Conservation (phyloP, 2,329 filamentous ascomycete species). For the Tolypocladium inflatum region DNA sequence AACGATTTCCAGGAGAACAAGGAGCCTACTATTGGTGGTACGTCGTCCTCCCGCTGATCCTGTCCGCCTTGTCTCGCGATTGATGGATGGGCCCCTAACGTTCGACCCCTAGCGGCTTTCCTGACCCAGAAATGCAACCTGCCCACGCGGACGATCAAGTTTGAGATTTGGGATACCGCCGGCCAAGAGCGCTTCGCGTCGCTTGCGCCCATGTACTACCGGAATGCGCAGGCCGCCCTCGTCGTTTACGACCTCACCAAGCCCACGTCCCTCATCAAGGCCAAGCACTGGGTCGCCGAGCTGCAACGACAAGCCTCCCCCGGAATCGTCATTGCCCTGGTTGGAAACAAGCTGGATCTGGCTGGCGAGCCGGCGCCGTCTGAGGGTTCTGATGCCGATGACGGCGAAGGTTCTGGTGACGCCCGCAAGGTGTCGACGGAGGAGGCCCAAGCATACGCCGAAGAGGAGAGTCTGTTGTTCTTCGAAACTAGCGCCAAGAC, state of each 20-base stretch:
- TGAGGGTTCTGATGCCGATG: slow-evolving; percentile 42
- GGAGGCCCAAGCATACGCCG: slow-evolving; percentile 86
- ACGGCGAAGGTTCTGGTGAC: slow-evolving; percentile 56
- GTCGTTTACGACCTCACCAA: slow-evolving; percentile 99
- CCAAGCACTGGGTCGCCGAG: slow-evolving; percentile 98
- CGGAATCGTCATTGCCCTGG: slow-evolving; percentile 92
- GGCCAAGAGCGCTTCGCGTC: slow-evolving; percentile 96
- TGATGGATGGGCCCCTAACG: background rate
- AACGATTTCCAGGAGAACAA: slow-evolving; percentile 99
- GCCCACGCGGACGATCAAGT: slow-evolving; percentile 83
- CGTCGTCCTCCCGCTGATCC: slow-evolving; percentile 24
- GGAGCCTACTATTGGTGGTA: slow-evolving; percentile 97
- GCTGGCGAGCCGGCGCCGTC: slow-evolving; percentile 48
- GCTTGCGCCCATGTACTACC: slow-evolving; percentile 98
- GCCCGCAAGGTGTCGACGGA: slow-evolving; percentile 83
- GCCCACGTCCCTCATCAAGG: slow-evolving; percentile 88
- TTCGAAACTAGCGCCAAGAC: slow-evolving; percentile 98
- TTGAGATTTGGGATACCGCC: slow-evolving; percentile 97
- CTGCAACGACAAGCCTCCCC: slow-evolving; percentile 92
- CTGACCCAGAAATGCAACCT: slow-evolving; percentile 98
- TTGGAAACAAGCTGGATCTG: slow-evolving; percentile 94
- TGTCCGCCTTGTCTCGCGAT: slow-evolving; percentile 1
- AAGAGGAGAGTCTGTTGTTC: slow-evolving; percentile 89
- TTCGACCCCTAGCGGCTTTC: slow-evolving; percentile 66
- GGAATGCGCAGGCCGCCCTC: slow-evolving; percentile 93